A percentile compares a stretch with the other conserved stretches of the same genome.
Evolutionary conservation across 1,139 yeast species (phyloP).

Genomic region (Sugiyamaella japonica): DNA sequence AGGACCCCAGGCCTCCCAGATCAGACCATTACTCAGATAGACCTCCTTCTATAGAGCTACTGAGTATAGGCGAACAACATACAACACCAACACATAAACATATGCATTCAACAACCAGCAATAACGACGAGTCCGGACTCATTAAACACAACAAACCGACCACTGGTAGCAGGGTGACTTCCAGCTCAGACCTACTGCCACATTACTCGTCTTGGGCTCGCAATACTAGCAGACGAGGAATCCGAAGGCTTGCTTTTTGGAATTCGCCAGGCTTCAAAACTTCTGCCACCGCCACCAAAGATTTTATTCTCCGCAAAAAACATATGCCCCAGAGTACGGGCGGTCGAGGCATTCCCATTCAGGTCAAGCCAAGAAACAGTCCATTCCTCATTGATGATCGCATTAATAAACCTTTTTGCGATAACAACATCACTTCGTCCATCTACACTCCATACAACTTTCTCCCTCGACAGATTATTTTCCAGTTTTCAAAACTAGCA

Average conservation of each 20-base stretch:
- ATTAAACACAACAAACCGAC: conserved; percentile 17
- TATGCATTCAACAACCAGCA: conserved; percentile 4
- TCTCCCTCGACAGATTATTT: conserved; percentile 81
- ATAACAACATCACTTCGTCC: conserved; percentile 79
- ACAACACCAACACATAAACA: conserved; percentile 7
- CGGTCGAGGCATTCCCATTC: conserved; percentile 76
- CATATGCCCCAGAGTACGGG: conserved; percentile 55
- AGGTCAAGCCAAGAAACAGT: conserved; percentile 34
- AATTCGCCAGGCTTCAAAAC: conserved; percentile 8
- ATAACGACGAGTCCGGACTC: conserved; percentile 9
- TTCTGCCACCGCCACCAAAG: conserved; percentile 18
- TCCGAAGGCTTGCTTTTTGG: conserved; percentile 1
- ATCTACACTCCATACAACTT: conserved; percentile 80
- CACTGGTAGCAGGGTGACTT: conserved; percentile 1
- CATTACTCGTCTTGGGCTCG: conserved; percentile 37
- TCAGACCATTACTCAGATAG: neutral
- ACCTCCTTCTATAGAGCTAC: conserved; percentile 2
- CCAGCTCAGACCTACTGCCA: conserved; percentile 29
- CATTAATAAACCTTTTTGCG: conserved; percentile 58
- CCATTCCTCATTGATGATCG: conserved; percentile 61
- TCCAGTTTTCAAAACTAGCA: conserved; percentile 91
- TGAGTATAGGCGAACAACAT: neutral
- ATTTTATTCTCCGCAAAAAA: conserved; percentile 47
- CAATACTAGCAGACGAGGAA: conserved; percentile 4
- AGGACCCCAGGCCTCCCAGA: neutral